Evolutionary conservation across 2,329 filamentous ascomycete species (phyloP).

Genomic region (Arachnomyces sp.): DNA sequence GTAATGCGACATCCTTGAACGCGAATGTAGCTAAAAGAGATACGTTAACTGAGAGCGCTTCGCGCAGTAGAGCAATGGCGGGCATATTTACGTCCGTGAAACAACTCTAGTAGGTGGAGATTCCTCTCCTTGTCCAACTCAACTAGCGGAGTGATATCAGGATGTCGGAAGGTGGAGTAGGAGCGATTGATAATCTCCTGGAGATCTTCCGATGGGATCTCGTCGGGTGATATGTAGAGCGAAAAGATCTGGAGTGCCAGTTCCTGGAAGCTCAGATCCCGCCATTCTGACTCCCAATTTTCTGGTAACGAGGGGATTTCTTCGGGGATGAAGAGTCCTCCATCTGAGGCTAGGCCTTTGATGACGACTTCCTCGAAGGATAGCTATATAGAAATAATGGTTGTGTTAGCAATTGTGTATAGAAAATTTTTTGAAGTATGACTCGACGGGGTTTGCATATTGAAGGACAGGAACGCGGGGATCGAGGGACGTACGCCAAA

Average conservation of each 20-base stretch:
- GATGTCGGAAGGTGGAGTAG: conserved; percentile 79
- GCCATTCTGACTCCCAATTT: conserved; percentile 63
- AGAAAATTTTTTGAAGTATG: neutral
- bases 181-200: conserved; percentile 74
- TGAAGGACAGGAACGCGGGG: neutral
- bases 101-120: conserved; percentile 82
- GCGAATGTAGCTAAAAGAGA: conserved; percentile 66
- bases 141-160: conserved; percentile 69
- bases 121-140: conserved; percentile 64
- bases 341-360: conserved; percentile 78
- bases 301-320: conserved; percentile 58
- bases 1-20: conserved; percentile 90
- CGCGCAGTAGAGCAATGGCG: conserved; percentile 55
- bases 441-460: conserved; percentile 5
- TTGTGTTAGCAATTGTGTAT: neutral
- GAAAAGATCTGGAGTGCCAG: conserved; percentile 78
- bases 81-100: conserved; percentile 59
- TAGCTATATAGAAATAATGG: conserved; percentile 32
- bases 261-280: conserved; percentile 67
- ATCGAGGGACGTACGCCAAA: conserved; percentile 45
- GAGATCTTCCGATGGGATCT: conserved; percentile 74
- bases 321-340: conserved; percentile 83
- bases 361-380: conserved; percentile 88
- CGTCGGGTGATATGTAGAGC: conserved; percentile 69
- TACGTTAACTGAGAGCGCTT: conserved; percentile 84